Evolutionary conservation across 768 basidiomycete genomes (phyloP).

Genomic region (Suillus bovinus): DNA sequence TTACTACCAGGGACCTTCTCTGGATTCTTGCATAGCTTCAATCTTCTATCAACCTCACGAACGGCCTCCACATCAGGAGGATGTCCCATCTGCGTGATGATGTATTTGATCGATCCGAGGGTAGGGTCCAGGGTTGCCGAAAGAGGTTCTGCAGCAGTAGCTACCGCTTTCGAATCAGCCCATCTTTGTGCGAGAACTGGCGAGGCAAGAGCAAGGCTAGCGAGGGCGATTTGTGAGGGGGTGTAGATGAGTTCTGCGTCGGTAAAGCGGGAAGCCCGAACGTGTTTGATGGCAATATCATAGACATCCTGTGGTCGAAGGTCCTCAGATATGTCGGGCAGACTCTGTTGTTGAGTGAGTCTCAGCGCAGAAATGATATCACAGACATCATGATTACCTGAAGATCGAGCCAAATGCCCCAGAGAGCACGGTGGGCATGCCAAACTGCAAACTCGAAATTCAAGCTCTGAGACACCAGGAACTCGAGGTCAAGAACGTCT

Average conservation of each 20-base stretch:
- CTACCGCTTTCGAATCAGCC: slow-evolving; percentile 44
- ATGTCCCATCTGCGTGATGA: slow-evolving; percentile 56
- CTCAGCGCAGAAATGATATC: slow-evolving; percentile 6
- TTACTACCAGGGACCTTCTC: slow-evolving; percentile 92
- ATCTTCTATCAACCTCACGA: slow-evolving; percentile 83
- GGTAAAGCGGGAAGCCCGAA: slow-evolving; percentile 82
- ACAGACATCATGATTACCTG: slow-evolving; percentile 54
- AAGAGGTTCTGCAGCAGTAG: slow-evolving; percentile 11
- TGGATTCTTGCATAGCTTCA: slow-evolving; percentile 91
- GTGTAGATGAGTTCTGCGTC: slow-evolving; percentile 91
- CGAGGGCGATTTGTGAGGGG: slow-evolving; percentile 92
- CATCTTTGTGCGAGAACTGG: slow-evolving; percentile 63
- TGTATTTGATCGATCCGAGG: slow-evolving; percentile 46
- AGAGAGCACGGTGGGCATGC: slow-evolving; percentile 86
- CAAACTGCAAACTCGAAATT: slow-evolving; percentile 93
- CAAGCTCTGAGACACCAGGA: slow-evolving; percentile 92
- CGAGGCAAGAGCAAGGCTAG: slow-evolving; percentile 67
- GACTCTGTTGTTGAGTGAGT: slow-evolving; percentile 43
- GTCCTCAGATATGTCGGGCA: slow-evolving; percentile 52
- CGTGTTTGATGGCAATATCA: slow-evolving; percentile 62
- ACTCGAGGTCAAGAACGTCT: slow-evolving; percentile 93
- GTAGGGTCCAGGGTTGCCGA: slow-evolving; percentile 32
- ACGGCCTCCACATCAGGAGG: slow-evolving; percentile 82
- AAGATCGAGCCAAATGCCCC: slow-evolving; percentile 86
- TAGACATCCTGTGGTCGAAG: slow-evolving; percentile 55